Base-by-base conservation (phyloP, 805 yeast genomes). In the Torulaspora gathmanii region DNA sequence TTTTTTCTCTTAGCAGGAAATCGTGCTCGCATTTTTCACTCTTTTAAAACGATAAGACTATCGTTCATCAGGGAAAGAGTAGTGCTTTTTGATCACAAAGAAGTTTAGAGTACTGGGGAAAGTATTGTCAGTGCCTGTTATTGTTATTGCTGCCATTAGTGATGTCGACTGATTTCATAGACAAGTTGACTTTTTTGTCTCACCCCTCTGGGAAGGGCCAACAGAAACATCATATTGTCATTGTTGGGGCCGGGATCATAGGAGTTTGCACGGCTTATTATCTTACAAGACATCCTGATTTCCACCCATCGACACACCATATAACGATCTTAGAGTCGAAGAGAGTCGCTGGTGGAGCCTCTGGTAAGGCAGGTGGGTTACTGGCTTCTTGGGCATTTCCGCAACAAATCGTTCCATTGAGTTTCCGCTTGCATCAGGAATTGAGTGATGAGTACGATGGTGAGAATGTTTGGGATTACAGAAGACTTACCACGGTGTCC, bases 311-410 rank as follows among this genome's bases (percentile, higher is more conserved):
- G 26, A 82, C 78, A 46, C 81, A 86, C 60, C 89, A 86, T 57
- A 86, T 91, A 52, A 86, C 96, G 5, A 77, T 91, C 15, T 62
- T 93, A 11, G 99, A 91, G 65, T 81, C 91, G 42, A 87, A 86
- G 51, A 73, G 95, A 57, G 95, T 95, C 5, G 99, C 98, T 0
- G 95, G 96, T 42, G 98, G 96, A 38, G 98, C 99, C 15, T 79
- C 88, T 33, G 99, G 99, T 44, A 93, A 91, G 58, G 98, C 99
- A 5, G 99, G 98, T 36, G 99, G 99, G 0, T 72, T 91, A 40
- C 68, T 91, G 40, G 97, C 98, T 1, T 75, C 86, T 17, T 90
- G 97, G 95, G 98, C 98, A 0, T 93, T 93, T 65, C 99, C 99
- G 0, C 89, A 84, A 56, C 96, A 87, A 64, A 79, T 91, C 40